Conservation (phyloP, 768 basidiomycete genomes). For the Sutorius australiensis region DNA sequence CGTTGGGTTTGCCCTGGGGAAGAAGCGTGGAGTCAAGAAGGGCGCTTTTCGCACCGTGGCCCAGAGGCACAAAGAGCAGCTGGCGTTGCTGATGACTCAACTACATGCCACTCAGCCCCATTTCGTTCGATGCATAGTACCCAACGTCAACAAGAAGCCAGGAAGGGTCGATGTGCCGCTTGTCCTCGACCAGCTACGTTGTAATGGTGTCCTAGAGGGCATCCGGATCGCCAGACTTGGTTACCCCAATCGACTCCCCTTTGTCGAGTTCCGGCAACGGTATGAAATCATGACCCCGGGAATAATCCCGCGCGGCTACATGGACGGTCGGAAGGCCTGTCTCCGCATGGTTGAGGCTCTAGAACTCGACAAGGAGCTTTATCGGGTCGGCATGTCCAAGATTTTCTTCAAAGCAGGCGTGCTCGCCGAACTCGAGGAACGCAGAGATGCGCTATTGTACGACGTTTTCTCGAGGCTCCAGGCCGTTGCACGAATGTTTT, state of each 20-base stretch:
- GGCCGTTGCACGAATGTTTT: conserved; percentile 80
- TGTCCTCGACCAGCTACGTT: conserved; percentile 92
- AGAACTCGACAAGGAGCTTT: conserved; percentile 79
- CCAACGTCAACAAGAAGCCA: conserved; percentile 88
- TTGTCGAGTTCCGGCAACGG: conserved; percentile 94
- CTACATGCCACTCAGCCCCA: conserved; percentile 94
- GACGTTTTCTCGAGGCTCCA: conserved; percentile 89
- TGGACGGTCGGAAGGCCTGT: conserved; percentile 96
- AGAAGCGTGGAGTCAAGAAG: conserved; percentile 81
- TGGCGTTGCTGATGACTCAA: conserved; percentile 86
- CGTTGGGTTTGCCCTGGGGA: conserved; percentile 40
- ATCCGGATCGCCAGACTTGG: conserved; percentile 97
- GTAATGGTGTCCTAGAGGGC: conserved; percentile 98
- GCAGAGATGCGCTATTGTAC: conserved; percentile 81
- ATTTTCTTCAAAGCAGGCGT: conserved; percentile 99
- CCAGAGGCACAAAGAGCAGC: conserved; percentile 94
- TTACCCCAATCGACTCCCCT: conserved; percentile 95
- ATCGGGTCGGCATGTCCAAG: conserved; percentile 93
- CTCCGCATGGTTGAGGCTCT: conserved; percentile 85
- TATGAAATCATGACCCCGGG: conserved; percentile 96
- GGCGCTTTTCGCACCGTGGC: conserved; percentile 96
- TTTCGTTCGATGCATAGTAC: conserved; percentile 97
- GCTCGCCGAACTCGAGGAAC: conserved; percentile 92
- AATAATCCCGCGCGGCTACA: conserved; percentile 90
- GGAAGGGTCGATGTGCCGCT: conserved; percentile 90